Evolutionary conservation across 768 basidiomycete genomes (phyloP), one percentile per base, ranked within the genome.

Genomic region (Chalciporus chontae): DNA sequence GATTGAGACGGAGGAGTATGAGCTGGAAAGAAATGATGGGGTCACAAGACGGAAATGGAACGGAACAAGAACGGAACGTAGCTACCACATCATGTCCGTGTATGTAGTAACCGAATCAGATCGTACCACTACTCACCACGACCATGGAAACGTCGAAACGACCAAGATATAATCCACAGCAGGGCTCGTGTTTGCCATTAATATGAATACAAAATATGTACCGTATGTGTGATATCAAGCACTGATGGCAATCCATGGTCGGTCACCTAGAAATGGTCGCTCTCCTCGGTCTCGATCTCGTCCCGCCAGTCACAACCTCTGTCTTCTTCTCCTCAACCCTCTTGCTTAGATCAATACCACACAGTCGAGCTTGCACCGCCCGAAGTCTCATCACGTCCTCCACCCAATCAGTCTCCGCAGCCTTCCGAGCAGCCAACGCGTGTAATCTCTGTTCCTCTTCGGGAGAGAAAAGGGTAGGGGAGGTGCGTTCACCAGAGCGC

Each of bases 341-440:
- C 59, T 60, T 68, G 55, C 66, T 69, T 41, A 58, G 40, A 32
- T 65, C 61, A 10, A 62, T 13, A 15, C 55, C 60, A 55, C 75
- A 62, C 52, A 80, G n/a, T 13, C 79, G 72, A 44, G 74, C 54
- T 37, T 68, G 60, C 11, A 64, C 64, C 41, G 53, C 67, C 40
- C 70, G 70, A 55, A 77, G 60, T 38, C 66, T 69, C 45, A 73
- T 70, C 34, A 86, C 67, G 58, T 86, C 83, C 42, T 76, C 75
- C 9, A 89, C 85, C 85, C 86, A 90, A 55, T 87, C 83, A 5
- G 73, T 76, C 61, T 83, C 77, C 19, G 68, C 63, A 18, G 78
- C 66, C 45, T 82, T 70, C 53, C 65, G 69, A 46, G 69, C 54
- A 23, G 80, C 84, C 29, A 76, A 55, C 17, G 69, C 65, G 56